Percentiles rank a stretch among this genome's conserved stretches.
These are phyloP conservation scores for Trichophyton benhamiae DNA, from an alignment of 2,329 filamentous ascomycete genomes.

Conservation along the genomic window DNA sequence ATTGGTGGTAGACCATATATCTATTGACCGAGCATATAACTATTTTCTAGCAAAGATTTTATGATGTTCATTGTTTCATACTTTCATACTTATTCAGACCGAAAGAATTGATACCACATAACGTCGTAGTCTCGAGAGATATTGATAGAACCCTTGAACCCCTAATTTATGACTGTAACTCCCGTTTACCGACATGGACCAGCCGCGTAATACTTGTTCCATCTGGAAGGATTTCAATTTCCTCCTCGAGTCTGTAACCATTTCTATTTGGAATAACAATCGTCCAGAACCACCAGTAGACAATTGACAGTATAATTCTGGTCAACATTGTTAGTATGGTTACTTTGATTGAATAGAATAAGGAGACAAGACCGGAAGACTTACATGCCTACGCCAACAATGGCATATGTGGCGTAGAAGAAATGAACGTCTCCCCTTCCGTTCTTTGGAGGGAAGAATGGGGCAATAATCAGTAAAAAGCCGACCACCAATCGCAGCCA, in stretches of 20 bases:
- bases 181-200: neutral
- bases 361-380: slow-evolving; percentile 16
- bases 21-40: too few relatives aligned
- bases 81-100: neutral
- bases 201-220: slow-evolving; percentile 52
- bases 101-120: neutral
- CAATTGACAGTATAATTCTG: slow-evolving; percentile 41
- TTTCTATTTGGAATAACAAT: slow-evolving; percentile 47
- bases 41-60: neutral
- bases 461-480: slow-evolving; percentile 8
- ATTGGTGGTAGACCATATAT: neutral
- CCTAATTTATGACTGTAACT: too few relatives aligned
- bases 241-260: slow-evolving; percentile 52
- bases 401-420: slow-evolving; percentile 43
- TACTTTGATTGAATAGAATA: slow-evolving; percentile 1
- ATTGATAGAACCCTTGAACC: neutral
- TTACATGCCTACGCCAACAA: slow-evolving; percentile 35
- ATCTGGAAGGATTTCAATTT: slow-evolving; percentile 47
- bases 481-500: slow-evolving; percentile 37
- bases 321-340: slow-evolving; percentile 9
- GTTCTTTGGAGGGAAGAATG: slow-evolving; percentile 33
- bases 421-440: slow-evolving; percentile 36
- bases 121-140: neutral
- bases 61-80: neutral
- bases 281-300: slow-evolving; percentile 61